phyloP scores from a whole-genome alignment of 2,329 filamentous ascomycete species.

The Apiospora malaysiana region DNA sequence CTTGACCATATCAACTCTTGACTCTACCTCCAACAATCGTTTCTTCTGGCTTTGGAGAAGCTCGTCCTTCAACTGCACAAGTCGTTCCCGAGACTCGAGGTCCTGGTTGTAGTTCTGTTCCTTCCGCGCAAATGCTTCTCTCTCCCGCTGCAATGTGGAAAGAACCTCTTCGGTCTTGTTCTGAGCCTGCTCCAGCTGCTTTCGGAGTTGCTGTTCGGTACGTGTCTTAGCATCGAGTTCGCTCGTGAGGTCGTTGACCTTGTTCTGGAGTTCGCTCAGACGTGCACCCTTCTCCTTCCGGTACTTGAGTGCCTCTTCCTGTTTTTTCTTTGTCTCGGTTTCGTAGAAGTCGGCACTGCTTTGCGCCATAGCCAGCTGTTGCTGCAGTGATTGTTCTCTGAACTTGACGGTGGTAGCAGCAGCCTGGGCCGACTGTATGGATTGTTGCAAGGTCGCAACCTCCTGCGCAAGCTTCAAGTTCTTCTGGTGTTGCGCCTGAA shows the following conservation, averaged over 20 bases:
- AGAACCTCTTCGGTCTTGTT: slow-evolving; percentile 87
- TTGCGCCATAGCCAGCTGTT: slow-evolving; percentile 87
- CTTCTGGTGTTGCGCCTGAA: slow-evolving; percentile 88
- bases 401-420: slow-evolving; percentile 84
- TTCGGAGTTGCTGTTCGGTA: slow-evolving; percentile 79
- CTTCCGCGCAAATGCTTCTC: slow-evolving; percentile 81
- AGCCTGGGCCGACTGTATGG: slow-evolving; percentile 81
- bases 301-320: slow-evolving; percentile 83
- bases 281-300: slow-evolving; percentile 93
- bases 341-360: slow-evolving; percentile 95
- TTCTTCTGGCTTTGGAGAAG: slow-evolving; percentile 75
- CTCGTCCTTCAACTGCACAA: slow-evolving; percentile 83
- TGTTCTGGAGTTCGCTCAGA: slow-evolving; percentile 85
- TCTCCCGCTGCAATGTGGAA: slow-evolving; percentile 80
- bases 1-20: slow-evolving; percentile 65
- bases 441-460: slow-evolving; percentile 80
- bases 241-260: slow-evolving; percentile 83
- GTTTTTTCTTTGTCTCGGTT: slow-evolving; percentile 88
- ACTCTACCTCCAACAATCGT: slow-evolving; percentile 73
- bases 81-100: slow-evolving; percentile 77
- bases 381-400: slow-evolving; percentile 86
- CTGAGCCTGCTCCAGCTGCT: slow-evolving; percentile 82
- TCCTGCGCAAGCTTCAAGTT: slow-evolving; percentile 84
- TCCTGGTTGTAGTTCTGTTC: slow-evolving; percentile 88
- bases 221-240: slow-evolving; percentile 79